Conservation (phyloP, 1,139 yeast genomes). For the Lipomyces yarrowii region DNA sequence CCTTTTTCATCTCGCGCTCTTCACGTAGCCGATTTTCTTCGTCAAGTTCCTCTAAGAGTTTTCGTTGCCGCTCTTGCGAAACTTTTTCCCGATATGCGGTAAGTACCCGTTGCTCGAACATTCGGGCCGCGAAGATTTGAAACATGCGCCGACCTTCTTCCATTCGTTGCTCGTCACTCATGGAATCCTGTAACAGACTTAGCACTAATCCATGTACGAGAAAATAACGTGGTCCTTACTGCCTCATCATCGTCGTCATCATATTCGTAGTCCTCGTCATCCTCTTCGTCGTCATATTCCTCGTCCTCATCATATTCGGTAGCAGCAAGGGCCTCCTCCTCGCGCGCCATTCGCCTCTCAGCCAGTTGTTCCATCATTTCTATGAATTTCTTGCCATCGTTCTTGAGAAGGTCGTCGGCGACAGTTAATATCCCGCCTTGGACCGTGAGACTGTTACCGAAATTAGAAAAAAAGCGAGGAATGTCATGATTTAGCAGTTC, state of each 20-base stretch:
- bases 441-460: constrained; percentile 44
- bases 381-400: constrained; percentile 73
- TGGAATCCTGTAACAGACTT: constrained; percentile 40
- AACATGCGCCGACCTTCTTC: constrained; percentile 78
- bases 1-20: constrained; percentile 72
- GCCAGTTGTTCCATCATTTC: constrained; percentile 78
- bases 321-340: constrained; percentile 46
- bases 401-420: constrained; percentile 74
- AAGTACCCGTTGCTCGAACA: constrained; percentile 71
- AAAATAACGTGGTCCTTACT: constrained; percentile 32
- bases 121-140: constrained; percentile 72
- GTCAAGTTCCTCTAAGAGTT: constrained; percentile 75
- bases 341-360: constrained; percentile 57
- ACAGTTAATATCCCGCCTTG: constrained; percentile 57
- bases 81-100: constrained; percentile 73
- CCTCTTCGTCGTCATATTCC: constrained; percentile 44
- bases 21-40: constrained; percentile 70
- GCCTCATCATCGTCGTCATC: constrained; percentile 46
- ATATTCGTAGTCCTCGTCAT: constrained; percentile 42
- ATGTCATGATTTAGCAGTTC: constrained; percentile 29
- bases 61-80: constrained; percentile 72
- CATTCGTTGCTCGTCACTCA: constrained; percentile 65
- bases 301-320: constrained; percentile 45
- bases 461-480: constrained; percentile 41
- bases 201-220: background rate